These are phyloP conservation scores for Olyra latifolia DNA, from an alignment of 176 grass and related monocot genomes.

Conservation along the genomic window DNA sequence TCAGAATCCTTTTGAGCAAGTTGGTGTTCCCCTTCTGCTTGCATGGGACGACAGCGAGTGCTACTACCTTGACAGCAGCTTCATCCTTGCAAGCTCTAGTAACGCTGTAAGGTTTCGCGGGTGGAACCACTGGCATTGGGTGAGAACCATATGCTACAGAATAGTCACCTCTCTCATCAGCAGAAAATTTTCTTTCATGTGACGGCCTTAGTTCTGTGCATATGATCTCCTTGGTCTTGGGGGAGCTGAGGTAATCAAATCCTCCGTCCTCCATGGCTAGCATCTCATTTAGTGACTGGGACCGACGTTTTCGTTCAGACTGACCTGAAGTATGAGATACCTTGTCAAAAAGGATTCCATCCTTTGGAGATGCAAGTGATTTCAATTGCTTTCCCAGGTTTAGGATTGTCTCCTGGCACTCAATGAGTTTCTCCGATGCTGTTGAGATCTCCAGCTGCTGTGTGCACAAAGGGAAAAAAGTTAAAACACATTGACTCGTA, in stretches of 20 bases:
- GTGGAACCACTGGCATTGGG: conserved; percentile 2
- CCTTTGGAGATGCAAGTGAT: conserved; percentile 70
- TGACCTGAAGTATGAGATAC: conserved; percentile 29
- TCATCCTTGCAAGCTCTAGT: conserved; percentile 32
- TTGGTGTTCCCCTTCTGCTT: conserved; percentile 53
- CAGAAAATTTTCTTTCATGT: conserved; percentile 11
- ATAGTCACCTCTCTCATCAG: not conserved
- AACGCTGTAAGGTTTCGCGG: not conserved
- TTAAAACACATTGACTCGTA: not conserved
- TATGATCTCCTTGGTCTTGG: conserved; percentile 55
- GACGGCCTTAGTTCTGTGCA: conserved; percentile 30
- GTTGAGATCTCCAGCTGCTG: conserved; percentile 63
- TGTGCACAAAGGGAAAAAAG: not conserved
- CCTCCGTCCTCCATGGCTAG: conserved; percentile 40
- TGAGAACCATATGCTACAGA: conserved; percentile 26
- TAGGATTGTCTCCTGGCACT: conserved; percentile 85
- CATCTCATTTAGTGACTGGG: conserved; percentile 50
- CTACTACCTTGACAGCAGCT: conserved; percentile 31
- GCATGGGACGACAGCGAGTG: conserved; percentile 43
- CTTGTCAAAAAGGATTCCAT: conserved; percentile 49
- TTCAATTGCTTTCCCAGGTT: conserved; percentile 87
- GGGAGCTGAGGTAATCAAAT: conserved; percentile 31
- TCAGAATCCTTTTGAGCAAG: conserved; percentile 69
- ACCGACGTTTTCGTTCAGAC: conserved; percentile 26
- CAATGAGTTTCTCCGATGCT: conserved; percentile 75